A percentile compares a stretch with the other conserved stretches of the same genome.
These are phyloP conservation scores for Gonium pectorale DNA, from an alignment of 139 green algal species.

Conservation along the genomic window DNA sequence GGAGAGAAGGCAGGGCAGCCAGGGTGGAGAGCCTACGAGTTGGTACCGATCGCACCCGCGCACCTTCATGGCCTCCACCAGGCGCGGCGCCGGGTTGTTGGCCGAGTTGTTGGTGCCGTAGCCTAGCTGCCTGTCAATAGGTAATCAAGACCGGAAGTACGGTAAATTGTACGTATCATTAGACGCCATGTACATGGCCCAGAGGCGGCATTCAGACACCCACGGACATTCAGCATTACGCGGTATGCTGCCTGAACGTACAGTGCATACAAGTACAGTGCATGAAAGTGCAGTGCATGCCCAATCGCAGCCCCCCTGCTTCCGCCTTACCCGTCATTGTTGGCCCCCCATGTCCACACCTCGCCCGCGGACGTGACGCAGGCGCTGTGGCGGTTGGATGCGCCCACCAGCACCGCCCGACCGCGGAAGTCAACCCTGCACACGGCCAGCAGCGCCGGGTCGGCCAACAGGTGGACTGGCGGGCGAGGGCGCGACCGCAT, in stretches of 20 bases:
- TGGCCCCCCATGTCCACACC: constrained; percentile 88
- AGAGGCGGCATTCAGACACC: no score
- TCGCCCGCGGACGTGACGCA: constrained; percentile 75
- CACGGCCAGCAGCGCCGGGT: background rate
- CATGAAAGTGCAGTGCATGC: no score
- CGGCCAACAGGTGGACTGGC: background rate
- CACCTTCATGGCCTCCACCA: constrained; percentile 87
- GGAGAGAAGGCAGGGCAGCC: no score
- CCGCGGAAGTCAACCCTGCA: constrained; percentile 42
- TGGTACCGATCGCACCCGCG: no score
- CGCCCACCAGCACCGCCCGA: constrained; percentile 78
- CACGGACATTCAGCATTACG: no score
- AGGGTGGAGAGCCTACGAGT: no score
- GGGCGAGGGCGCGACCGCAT: background rate
- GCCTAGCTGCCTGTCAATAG: constrained; percentile 79
- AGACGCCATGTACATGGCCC: no score
- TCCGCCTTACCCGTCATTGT: constrained; percentile 65
- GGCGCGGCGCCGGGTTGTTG: constrained; percentile 74
- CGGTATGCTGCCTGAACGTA: no score
- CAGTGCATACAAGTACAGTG: no score
- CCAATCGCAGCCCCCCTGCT: background rate
- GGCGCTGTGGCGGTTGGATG: constrained; percentile 89
- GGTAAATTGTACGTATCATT: no score
- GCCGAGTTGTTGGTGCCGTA: constrained; percentile 84
- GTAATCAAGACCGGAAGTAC: background rate